Conservation (phyloP, 2,329 filamentous ascomycete species). For the Alternaria gaisen region DNA sequence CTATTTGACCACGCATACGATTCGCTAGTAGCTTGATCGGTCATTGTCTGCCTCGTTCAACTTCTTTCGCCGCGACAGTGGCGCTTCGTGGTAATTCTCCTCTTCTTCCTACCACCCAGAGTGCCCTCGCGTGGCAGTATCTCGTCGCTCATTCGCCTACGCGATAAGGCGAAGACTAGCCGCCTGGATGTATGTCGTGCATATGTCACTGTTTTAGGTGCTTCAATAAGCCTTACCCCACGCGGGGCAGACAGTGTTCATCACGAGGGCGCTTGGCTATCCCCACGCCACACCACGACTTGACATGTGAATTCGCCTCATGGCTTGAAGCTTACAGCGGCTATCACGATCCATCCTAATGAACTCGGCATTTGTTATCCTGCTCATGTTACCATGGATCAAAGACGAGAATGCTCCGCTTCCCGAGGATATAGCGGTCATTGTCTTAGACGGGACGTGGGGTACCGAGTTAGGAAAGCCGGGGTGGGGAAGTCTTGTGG, state of each 20-base stretch:
- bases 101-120: not conserved
- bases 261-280: not conserved
- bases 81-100: not conserved
- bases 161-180: not conserved
- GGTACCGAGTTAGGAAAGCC: not conserved
- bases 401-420: not conserved
- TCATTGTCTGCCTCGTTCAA: not conserved
- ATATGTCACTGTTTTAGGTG: slow-evolving; percentile 2
- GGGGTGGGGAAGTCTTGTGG: not conserved
- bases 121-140: not conserved
- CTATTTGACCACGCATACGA: not conserved
- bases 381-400: too few relatives aligned
- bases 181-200: not conserved
- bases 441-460: not conserved
- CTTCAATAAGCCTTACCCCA: not conserved
- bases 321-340: not conserved
- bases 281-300: not conserved
- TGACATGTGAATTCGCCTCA: not conserved
- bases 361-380: not conserved
- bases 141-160: not conserved
- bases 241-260: not conserved
- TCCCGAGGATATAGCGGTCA: not conserved
- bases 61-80: not conserved
- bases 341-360: not conserved
- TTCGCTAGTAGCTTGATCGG: not conserved